phyloP scores from a whole-genome alignment of 371 early-diverging fungal species.

The Rhizomucor pusillus region DNA sequence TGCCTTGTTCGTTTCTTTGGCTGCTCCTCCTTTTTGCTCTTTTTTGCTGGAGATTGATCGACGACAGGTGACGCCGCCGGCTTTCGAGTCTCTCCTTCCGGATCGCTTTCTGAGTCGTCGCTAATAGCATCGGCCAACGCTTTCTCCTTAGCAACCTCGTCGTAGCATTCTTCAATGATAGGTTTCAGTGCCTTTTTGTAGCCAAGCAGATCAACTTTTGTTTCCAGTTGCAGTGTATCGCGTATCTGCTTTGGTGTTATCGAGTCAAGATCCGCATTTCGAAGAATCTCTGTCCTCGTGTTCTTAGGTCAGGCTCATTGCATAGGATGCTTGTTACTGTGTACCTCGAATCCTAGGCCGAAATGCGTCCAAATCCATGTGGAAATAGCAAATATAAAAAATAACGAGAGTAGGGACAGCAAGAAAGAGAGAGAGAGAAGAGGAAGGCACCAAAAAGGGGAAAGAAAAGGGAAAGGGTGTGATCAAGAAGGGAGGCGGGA shows the following conservation, averaged over 20 bases:
- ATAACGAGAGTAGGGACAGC: slow-evolving; percentile 3
- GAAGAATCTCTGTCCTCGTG: slow-evolving; percentile 33
- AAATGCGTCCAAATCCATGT: no score
- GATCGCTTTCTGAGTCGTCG: slow-evolving; percentile 4
- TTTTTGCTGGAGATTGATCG: no score
- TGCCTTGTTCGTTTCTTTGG: background rate
- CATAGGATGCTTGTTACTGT: no score
- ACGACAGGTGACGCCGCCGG: background rate
- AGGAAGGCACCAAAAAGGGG: background rate
- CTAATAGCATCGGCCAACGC: background rate
- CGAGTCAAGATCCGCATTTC: slow-evolving; percentile 38
- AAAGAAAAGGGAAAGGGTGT: no score
- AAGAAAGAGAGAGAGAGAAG: slow-evolving; percentile 1
- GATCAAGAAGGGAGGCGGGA: no score
- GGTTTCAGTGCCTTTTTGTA: slow-evolving; percentile 38
- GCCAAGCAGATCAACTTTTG: slow-evolving; percentile 21
- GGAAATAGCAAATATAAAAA: background rate
- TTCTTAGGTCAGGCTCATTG: no score
- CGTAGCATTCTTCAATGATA: slow-evolving; percentile 27
- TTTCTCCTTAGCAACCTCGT: slow-evolving; percentile 13
- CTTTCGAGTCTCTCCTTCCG: background rate
- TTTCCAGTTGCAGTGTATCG: slow-evolving; percentile 36
- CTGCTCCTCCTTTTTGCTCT: background rate
- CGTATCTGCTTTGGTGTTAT: slow-evolving; percentile 55
- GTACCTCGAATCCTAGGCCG: no score